Conservation (phyloP, 148 eudicot genomes). For the Limonium bicolor region DNA sequence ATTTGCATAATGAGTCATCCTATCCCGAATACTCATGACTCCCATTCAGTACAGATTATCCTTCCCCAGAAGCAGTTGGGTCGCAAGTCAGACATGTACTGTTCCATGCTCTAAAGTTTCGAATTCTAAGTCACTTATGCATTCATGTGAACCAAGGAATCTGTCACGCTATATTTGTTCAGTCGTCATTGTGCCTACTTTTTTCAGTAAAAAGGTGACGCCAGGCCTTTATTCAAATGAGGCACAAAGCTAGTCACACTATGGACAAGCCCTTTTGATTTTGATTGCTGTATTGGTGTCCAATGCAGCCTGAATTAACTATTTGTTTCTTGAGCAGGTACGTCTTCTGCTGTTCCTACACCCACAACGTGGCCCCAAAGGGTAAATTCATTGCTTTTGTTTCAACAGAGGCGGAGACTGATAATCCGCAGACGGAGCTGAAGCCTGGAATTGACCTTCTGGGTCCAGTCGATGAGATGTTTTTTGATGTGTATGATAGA, state of each 20-base stretch:
- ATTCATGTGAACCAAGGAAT: too few relatives aligned
- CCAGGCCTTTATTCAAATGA: too few relatives aligned
- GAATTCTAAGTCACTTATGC: too few relatives aligned
- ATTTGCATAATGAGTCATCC: slow-evolving; percentile 97
- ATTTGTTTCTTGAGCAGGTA: slow-evolving; percentile 35
- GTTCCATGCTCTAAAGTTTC: slow-evolving; percentile 11
- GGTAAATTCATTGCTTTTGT: slow-evolving; percentile 95
- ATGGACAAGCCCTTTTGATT: too few relatives aligned
- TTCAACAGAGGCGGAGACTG: slow-evolving; percentile 90
- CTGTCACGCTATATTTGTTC: too few relatives aligned
- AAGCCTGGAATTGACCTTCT: slow-evolving; percentile 86
- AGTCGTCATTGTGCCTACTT: too few relatives aligned
- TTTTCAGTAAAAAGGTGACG: too few relatives aligned
- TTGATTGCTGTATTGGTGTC: not conserved
- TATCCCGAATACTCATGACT: slow-evolving; percentile 76
- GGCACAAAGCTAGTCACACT: too few relatives aligned
- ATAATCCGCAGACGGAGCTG: slow-evolving; percentile 65
- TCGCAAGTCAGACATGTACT: slow-evolving; percentile 92
- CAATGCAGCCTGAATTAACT: not conserved
- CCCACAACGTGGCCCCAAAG: slow-evolving; percentile 94
- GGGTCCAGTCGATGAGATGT: slow-evolving; percentile 84
- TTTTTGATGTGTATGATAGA: slow-evolving; percentile 85
- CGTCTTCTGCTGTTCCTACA: slow-evolving; percentile 80
- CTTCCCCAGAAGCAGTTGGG: slow-evolving; percentile 94
- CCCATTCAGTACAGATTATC: slow-evolving; percentile 86